Evolutionary conservation across 495 filamentous ascomycete genomes (phyloP), one percentile per base, ranked within the genome.

Genomic region (Aspergillus olivimuriae): DNA sequence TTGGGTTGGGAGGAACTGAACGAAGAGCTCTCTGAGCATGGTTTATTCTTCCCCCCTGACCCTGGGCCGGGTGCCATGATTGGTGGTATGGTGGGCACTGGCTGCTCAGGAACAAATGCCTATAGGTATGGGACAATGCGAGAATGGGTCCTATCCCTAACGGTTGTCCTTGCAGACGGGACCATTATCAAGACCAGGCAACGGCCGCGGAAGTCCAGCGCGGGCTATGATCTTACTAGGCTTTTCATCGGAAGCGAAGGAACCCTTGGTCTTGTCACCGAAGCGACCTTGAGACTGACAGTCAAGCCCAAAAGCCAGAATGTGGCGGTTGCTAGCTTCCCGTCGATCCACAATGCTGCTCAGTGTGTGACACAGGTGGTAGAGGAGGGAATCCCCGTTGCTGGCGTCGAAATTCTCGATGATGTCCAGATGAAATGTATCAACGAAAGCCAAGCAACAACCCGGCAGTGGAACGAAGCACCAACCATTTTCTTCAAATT

Each of bases 401-500:
- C 80, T 6, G 80, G 80, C 20, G 62, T 84, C 21, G 80, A 84
- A 52, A 72, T 84, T 31, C 60, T 84, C 10, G 80, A 84, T 52
- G 77, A 83, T 44, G 72, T 80, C 18, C 78, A 82, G 51, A 83
- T 84, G 78, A 69, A 69, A 50, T 79, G 75, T 46, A 81, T 84
- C 60, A 84, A 84, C 55, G 61, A 71, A 36, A 75, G 74, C 41
- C 70, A 76, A 34, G 56, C 58, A 30, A 81, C 79, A 2, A 61
- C 60, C 34, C 72, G 74, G 20, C 56, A 62, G 30, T 84, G 80
- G 80, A 75, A 74, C 53, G 76, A 79, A 46, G 65, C 68, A 1
- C 80, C 80, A 2, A 83, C 80, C 7, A 61, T 84, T 4, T 83
- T 84, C 54, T 81, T 84, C 62, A 82, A 80, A 45, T 83, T 84